These are phyloP conservation scores for Teratosphaeria destructans DNA, from an alignment of 2,329 filamentous ascomycete species.

Conservation along the genomic window DNA sequence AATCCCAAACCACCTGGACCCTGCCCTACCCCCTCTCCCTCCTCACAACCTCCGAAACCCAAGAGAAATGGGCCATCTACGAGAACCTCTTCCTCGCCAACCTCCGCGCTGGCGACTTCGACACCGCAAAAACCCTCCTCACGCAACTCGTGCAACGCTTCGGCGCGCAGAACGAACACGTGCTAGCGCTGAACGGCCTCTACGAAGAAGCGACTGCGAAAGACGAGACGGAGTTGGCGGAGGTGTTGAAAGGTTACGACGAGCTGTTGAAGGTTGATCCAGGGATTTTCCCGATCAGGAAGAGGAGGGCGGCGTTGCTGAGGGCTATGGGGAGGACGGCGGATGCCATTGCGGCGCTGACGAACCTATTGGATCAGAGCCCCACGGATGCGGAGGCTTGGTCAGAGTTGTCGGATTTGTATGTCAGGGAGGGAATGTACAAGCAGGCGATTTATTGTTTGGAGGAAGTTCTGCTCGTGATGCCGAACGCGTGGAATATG, in stretches of 20 bases:
- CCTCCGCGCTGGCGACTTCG: conserved; percentile 73
- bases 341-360: conserved; percentile 66
- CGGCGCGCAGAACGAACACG: conserved; percentile 67
- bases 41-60: conserved; percentile 50
- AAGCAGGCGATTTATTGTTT: conserved; percentile 77
- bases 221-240: conserved; percentile 53
- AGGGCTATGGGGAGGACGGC: conserved; percentile 57
- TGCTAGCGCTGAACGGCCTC: conserved; percentile 73
- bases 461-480: conserved; percentile 79
- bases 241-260: conserved; percentile 68
- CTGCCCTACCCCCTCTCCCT: conserved; percentile 43
- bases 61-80: conserved; percentile 73
- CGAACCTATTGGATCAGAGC: conserved; percentile 66
- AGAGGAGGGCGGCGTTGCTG: conserved; percentile 72
- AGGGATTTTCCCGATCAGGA: conserved; percentile 75
- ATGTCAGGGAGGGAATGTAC: conserved; percentile 67
- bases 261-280: conserved; percentile 61
- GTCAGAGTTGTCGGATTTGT: conserved; percentile 83
- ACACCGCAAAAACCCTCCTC: conserved; percentile 64
- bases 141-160: conserved; percentile 70
- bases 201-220: conserved; percentile 73
- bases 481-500: conserved; percentile 93
- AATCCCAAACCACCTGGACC: conserved; percentile 24
- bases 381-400: conserved; percentile 90
- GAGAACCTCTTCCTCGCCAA: conserved; percentile 81